phyloP scores from a whole-genome alignment of 768 basidiomycete genomes.

The Auricularia heimuer region DNA sequence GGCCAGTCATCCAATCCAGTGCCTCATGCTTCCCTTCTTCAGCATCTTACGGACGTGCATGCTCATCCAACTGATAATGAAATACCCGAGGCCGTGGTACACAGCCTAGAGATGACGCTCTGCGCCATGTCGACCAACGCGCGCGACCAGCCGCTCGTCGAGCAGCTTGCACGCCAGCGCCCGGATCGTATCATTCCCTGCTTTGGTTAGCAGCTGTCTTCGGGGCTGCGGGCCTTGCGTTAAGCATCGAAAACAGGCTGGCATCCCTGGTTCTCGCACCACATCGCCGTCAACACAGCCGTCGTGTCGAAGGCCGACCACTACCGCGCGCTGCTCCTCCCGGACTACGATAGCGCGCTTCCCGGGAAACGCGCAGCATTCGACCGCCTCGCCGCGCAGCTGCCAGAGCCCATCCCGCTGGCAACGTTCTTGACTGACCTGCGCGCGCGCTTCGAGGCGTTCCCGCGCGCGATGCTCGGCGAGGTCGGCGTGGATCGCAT shows the following conservation, averaged over 20 bases:
- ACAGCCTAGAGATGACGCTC: slow-evolving; percentile 51
- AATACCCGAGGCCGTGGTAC: slow-evolving; percentile 39
- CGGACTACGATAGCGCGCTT: slow-evolving; percentile 15
- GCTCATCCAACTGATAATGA: slow-evolving; percentile 65
- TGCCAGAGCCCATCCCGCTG: slow-evolving; percentile 68
- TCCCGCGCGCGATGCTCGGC: slow-evolving; percentile 74
- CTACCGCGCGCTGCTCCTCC: slow-evolving; percentile 62
- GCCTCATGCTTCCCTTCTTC: slow-evolving; percentile 28
- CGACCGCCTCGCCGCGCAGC: slow-evolving; percentile 42
- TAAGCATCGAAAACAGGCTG: slow-evolving; percentile 43
- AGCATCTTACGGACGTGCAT: slow-evolving; percentile 76
- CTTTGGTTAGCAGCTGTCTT: slow-evolving; percentile 54
- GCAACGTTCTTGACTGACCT: slow-evolving; percentile 49
- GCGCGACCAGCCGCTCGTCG: slow-evolving; percentile 64
- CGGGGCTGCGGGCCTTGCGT: neutral
- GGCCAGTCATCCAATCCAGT: neutral
- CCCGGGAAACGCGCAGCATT: slow-evolving; percentile 33
- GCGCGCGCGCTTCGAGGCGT: slow-evolving; percentile 45
- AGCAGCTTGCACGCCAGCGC: slow-evolving; percentile 46
- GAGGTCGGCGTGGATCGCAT: slow-evolving; percentile 87
- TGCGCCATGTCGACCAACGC: slow-evolving; percentile 69
- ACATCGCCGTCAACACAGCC: slow-evolving; percentile 41
- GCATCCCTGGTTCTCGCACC: slow-evolving; percentile 90
- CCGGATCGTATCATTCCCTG: slow-evolving; percentile 71
- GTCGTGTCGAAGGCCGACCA: slow-evolving; percentile 53